Evolutionary conservation across 768 basidiomycete species (phyloP).

Genomic region (Serendipita sp.): DNA sequence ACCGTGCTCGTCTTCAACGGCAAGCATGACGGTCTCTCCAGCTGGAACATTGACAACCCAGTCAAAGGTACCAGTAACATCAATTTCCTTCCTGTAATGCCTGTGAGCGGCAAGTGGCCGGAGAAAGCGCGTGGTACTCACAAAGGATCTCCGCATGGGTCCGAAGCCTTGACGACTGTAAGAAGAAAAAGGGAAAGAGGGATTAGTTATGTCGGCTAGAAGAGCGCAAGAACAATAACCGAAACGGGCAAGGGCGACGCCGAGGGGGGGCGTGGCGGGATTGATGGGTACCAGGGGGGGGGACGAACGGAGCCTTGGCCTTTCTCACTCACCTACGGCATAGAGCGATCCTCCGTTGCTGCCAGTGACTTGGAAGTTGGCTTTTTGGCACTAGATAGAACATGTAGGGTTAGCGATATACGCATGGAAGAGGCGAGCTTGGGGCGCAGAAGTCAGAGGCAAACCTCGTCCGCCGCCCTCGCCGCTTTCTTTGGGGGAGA

Average conservation of each 20-base stretch:
- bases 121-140: conserved; percentile 20
- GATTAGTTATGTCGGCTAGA: not conserved
- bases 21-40: conserved; percentile 34
- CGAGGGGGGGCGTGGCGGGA: not conserved
- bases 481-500: not conserved
- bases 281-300: not conserved
- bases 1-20: conserved; percentile 33
- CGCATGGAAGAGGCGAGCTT: not conserved
- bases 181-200: not conserved
- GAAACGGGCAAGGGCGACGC: not conserved
- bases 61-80: conserved; percentile 29
- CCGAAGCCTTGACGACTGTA: conserved; percentile 28
- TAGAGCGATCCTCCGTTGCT: not conserved
- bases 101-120: not conserved
- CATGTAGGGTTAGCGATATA: not conserved
- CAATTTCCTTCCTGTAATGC: conserved; percentile 21
- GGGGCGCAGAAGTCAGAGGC: too few relatives aligned
- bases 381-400: not conserved
- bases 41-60: conserved; percentile 32
- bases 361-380: not conserved
- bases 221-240: not conserved
- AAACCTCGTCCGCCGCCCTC: not conserved
- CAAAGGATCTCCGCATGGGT: conserved; percentile 47
- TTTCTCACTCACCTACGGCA: not conserved
- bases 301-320: not conserved